Base-by-base conservation (phyloP, 2,329 filamentous ascomycete genomes). In the Huntiella abstrusa region DNA sequence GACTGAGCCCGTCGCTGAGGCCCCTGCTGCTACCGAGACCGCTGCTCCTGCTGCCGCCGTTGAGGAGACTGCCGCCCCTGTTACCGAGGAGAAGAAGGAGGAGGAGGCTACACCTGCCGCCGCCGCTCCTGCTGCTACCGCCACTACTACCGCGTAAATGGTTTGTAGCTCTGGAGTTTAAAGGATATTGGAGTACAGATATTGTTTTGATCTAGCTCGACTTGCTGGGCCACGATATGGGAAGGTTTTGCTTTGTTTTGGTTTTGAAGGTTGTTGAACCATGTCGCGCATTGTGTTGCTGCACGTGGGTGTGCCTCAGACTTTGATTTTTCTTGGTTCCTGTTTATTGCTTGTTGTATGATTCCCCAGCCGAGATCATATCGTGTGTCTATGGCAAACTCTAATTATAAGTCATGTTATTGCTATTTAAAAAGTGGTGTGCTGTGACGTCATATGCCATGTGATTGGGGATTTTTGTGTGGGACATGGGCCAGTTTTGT, bases 101-200 rank as follows among this genome's bases (percentile, higher is more conserved):
- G 47, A 45, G 22, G 15, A 33, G 33, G 33, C 28, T 13, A 13
- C 40, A 16, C 16, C 13, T 10, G 22, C 40, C 13, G 17, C n/a
- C 16, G 52, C 57, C n/a, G 49, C 55, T 8, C 46, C 54, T 37
- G 45, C 56, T 7, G 49, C 49, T 32, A 43, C 49, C 37, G 47
- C 53, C 49, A 19, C 17, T 19, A 19, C 17, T 19, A 41, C 54
- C 36, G 51, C 53, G 22, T 49, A 46, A 49, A 43, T 43, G 12
- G 16, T 38, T 39, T 16, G 38, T 43, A 38, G 12, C 11, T 22
- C 7, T 41, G 7, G 17, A 22, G 11, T 7, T 41, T 12, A n/a
- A 22, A 28, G 22, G 16, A 12, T 5, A 28, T 12, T 22, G 13
- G 4, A 16, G 10, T 11, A 12, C 12, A 4, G 39, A 28, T 13